Conservation (phyloP, 2,329 filamentous ascomycete genomes). For the Claviceps humidiphila region DNA sequence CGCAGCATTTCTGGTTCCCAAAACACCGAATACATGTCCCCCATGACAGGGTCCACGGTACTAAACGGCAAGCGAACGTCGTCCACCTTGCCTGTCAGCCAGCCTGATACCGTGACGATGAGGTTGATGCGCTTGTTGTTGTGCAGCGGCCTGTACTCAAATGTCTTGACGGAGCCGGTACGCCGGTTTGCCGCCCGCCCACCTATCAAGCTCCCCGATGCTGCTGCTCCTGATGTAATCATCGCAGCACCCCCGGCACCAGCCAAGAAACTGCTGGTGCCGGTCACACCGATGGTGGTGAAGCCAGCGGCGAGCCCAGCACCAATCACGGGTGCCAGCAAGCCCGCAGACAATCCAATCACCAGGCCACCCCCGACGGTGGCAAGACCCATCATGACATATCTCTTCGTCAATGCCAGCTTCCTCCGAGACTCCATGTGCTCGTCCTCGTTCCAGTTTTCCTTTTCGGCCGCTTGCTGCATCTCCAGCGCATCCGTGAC, state of each 20-base stretch:
- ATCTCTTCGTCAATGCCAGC: constrained; percentile 64
- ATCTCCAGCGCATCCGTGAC: constrained; percentile 95
- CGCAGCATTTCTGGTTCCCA: constrained; percentile 98
- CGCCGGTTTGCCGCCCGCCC: constrained; percentile 73
- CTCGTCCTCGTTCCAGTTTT: constrained; percentile 95
- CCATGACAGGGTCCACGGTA: constrained; percentile 95
- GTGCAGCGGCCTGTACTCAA: constrained; percentile 90
- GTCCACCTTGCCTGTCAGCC: constrained; percentile 97
- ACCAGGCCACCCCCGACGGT: constrained; percentile 91
- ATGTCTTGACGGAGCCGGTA: constrained; percentile 86
- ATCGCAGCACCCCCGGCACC: constrained; percentile 86
- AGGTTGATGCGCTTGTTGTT: constrained; percentile 97
- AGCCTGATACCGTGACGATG: constrained; percentile 87
- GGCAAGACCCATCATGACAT: constrained; percentile 91
- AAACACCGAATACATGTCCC: constrained; percentile 88
- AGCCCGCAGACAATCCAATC: constrained; percentile 84
- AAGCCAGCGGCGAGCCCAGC: constrained; percentile 89
- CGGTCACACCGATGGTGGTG: constrained; percentile 83
- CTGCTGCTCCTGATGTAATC: constrained; percentile 78
- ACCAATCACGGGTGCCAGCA: constrained; percentile 86
- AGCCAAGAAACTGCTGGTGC: constrained; percentile 78
- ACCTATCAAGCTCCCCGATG: constrained; percentile 79
- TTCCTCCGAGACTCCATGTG: constrained; percentile 83
- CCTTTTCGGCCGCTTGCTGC: constrained; percentile 86
- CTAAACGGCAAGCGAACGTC: constrained; percentile 92